Base-by-base conservation (phyloP, 208 protist genomes). In the Blastocrithidia nonstop region DNA sequence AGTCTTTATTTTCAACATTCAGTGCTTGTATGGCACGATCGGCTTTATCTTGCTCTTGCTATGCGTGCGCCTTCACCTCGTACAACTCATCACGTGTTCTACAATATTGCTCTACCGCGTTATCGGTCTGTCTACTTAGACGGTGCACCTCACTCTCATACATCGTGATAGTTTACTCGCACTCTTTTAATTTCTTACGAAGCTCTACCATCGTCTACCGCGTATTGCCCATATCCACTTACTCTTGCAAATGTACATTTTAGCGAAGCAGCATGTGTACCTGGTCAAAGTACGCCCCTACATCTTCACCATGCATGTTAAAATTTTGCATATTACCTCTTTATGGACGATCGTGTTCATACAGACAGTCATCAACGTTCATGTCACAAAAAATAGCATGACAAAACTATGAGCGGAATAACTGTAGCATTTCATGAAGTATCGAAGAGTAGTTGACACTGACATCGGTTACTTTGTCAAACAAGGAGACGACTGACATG, bases 341-440 rank as follows among this genome's bases (percentile, higher is more conserved):
- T 9, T 20, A 23, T 40, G 27, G 4, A 48, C 21, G n/a, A 6
- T 13, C 41, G 3, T 19, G 31, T 1, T 38, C 33, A 2, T 37
- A 40, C 1, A 16, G 11, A 19, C 13, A 42, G n/a, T 20, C 43
- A 16, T 29, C 50, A 40, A 31, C 35, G 24, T 2, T 17, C 0
- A 13, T 3, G 11, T 47, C 9, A n/a, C 40, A 35, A 49, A 89
- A 89, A 15, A 87, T 86, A 22, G 79, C 54, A 2, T 77, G 66
- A 31, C 77, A 87, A 29, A 93, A 82, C 60, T 93, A 76, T 1
- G 86, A 31, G 11, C 84, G 76, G 38, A 93, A 86, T 28, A 93
- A 74, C 2, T 71, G 79, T 31, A 93, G 32, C 21, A 88, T 35
- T 17, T 81, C 67, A 9, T 55, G 69, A 6, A 89, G 56, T 5